Base-by-base conservation (phyloP, 257 asterid species). In the Knoxia roxburghii region DNA sequence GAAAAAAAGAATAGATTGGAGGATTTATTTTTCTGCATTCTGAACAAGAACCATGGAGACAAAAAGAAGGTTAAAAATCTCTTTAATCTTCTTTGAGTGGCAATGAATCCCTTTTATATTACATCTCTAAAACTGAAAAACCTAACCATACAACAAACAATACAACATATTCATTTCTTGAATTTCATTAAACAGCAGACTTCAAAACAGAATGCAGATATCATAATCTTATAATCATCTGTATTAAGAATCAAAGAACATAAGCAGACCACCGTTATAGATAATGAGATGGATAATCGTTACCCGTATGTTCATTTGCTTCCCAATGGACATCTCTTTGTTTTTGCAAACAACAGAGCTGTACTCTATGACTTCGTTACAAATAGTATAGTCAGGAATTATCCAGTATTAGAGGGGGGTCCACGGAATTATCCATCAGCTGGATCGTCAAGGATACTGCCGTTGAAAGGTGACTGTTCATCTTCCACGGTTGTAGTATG, bases 391-490 rank as follows among this genome's bases (percentile, higher is more conserved):
- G 66, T 82, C 0, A 86, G 50, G 55, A 57, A 54, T 15, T 89
- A 79, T 46, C 97, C 98, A 1, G 64, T 61, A 7, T 84, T 92
- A 5, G 87, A 79, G 0, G 98, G 98, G 43, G 95, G 96, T 0
- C 97, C 97, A 12, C 78, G 98, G 61, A 92, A 85, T 63, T 92
- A 92, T 71, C 98, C 98, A 6, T 87, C 97, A 9, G 97, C 98
- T 0, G 98, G 98, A 9, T 92, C 98, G 0, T 92, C 98, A 4
- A 95, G 64, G 37, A 92, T 92, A 95, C 80, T 92, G 6, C 86
- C 97, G 0, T 64, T 89, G 5, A 10, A 79, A 26, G 95, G 91
- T 2, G 96, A 87, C 72, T 88, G 78, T 58, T 78, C 94, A 4
- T 75, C 89, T 0, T 97, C 91, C 1, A 82, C 86, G 23, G 75